These are phyloP conservation scores for Clavispora santaluciae DNA, from an alignment of 805 yeast genomes.

Conservation along the genomic window DNA sequence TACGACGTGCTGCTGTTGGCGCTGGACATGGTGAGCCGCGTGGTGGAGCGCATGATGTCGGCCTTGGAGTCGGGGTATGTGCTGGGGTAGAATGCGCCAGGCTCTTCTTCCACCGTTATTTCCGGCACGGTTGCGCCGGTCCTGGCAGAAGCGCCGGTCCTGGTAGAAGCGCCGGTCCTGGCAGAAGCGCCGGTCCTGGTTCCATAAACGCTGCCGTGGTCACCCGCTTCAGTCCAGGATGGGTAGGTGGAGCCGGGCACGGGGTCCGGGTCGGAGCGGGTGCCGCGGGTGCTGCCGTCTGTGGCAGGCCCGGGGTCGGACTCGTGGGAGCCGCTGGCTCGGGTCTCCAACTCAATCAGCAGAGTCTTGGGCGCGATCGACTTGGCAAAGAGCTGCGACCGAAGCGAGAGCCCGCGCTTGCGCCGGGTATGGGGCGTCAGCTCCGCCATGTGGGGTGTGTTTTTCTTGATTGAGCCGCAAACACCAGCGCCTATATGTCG, in stretches of 20 bases:
- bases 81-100: constrained; percentile 1
- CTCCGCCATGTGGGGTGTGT: background rate
- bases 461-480: background rate
- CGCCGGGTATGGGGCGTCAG: constrained; percentile 29
- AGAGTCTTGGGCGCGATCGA: constrained; percentile 23
- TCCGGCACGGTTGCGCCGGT: background rate
- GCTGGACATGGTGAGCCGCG: constrained; percentile 8
- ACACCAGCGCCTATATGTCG: too few species aligned
- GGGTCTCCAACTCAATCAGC: constrained; percentile 5
- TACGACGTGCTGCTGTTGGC: constrained; percentile 1
- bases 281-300: background rate
- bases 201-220: too few species aligned
- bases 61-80: background rate
- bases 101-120: constrained; percentile 6
- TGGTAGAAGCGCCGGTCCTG: background rate
- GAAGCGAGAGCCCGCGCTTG: constrained; percentile 60
- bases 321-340: background rate
- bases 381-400: constrained; percentile 61
- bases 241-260: background rate
- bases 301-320: constrained; percentile 4
- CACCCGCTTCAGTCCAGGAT: too few species aligned
- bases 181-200: background rate
- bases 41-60: constrained; percentile 8
- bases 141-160: background rate
- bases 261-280: background rate